Conservation (phyloP, 176 grass and related monocot species). For the Avena insularis region DNA sequence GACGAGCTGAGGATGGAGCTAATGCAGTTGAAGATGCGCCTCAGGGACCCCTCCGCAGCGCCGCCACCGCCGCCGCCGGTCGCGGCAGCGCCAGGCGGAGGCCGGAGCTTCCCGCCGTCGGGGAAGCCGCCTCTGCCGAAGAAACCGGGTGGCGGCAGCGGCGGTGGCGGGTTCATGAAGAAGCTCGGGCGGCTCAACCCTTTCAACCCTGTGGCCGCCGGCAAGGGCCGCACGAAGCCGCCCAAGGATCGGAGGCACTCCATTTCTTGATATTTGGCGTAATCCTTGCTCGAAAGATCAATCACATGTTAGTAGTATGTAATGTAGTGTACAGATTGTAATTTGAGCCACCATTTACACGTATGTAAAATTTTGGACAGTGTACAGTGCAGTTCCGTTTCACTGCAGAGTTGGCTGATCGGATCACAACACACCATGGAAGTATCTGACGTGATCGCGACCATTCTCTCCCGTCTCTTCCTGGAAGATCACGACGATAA, state of each 20-base stretch:
- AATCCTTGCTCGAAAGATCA: background rate
- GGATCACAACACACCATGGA: background rate
- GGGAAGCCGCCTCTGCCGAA: slow-evolving; percentile 60
- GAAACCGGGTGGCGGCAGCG: slow-evolving; percentile 44
- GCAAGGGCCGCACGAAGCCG: slow-evolving; percentile 48
- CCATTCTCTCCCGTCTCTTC: background rate
- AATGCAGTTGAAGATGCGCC: slow-evolving; percentile 62
- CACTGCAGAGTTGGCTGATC: background rate
- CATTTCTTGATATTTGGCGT: slow-evolving; percentile 58
- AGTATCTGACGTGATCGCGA: background rate
- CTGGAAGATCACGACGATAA: background rate
- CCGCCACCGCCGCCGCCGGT: background rate
- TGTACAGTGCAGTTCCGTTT: background rate
- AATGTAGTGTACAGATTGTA: background rate
- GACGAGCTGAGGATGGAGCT: slow-evolving; percentile 81
- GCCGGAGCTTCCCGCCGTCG: slow-evolving; percentile 27
- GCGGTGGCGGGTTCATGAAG: slow-evolving; percentile 58
- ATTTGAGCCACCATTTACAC: background rate
- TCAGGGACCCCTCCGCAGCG: slow-evolving; percentile 43
- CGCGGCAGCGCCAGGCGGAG: background rate
- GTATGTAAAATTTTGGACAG: background rate
- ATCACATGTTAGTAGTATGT: background rate
- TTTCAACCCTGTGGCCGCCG: slow-evolving; percentile 57
- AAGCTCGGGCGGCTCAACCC: slow-evolving; percentile 78
- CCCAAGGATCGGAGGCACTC: slow-evolving; percentile 90